Conservation (phyloP, 169 alveolate species). For the Eimeria acervulina region DNA sequence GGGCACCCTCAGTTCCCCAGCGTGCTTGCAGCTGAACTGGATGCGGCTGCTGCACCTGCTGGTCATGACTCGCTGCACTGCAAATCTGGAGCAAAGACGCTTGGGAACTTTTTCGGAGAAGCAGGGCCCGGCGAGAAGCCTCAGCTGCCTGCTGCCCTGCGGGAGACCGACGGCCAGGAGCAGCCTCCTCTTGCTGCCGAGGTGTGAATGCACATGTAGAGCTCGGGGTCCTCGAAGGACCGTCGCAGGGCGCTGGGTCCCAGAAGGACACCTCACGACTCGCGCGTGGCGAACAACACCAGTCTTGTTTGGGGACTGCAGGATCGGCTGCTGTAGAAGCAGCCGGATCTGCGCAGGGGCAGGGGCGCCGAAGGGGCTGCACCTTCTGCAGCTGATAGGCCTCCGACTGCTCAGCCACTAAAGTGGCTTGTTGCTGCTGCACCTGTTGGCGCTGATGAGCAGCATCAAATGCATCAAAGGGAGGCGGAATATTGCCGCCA, state of each 20-base stretch:
- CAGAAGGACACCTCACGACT: not conserved
- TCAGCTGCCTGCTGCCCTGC: constrained; percentile 67
- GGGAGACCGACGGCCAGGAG: constrained; percentile 53
- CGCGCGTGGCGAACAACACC: not conserved
- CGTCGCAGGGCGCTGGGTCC: not conserved
- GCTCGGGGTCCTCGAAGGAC: not conserved
- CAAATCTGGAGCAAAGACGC: constrained; percentile 15
- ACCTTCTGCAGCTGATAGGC: not conserved
- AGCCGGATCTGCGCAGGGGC: not conserved
- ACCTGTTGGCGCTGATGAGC: not conserved
- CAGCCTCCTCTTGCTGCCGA: not conserved
- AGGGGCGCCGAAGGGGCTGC: not conserved
- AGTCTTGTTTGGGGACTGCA: not conserved
- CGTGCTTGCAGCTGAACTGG: constrained; percentile 31
- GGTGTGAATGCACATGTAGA: not conserved
- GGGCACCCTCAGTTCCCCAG: not conserved
- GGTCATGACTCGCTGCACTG: constrained; percentile 22
- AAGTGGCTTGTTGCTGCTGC: not conserved
- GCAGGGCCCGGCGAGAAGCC: constrained; percentile 57
- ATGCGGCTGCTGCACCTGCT: constrained; percentile 12
- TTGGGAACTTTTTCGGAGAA: constrained; percentile 37
- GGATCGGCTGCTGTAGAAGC: not conserved
- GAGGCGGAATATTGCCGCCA: not conserved
- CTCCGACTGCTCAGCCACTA: not conserved
- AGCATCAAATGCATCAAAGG: not conserved